phyloP scores from a whole-genome alignment of 352 stramenopile genomes.

The Pythium utonaiense region DNA sequence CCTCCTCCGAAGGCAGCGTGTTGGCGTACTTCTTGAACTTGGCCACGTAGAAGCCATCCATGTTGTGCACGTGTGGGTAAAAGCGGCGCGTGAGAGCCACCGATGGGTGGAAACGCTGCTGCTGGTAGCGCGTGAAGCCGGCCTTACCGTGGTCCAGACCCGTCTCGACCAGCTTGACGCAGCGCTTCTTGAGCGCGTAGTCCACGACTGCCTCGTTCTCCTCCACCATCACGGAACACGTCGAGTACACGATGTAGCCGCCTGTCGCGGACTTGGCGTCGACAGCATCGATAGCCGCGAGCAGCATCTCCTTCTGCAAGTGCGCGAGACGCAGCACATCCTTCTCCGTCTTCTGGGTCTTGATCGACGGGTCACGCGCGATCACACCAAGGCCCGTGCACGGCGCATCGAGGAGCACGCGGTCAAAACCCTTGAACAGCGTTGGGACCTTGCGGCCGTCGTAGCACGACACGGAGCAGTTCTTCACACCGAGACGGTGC shows the following conservation, averaged over 20 bases:
- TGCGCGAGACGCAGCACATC: constrained; percentile 90
- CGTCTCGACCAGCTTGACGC: constrained; percentile 97
- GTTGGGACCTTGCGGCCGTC: constrained; percentile 93
- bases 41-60: constrained; percentile 99
- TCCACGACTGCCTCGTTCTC: constrained; percentile 98
- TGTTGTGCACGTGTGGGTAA: constrained; percentile 99
- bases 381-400: constrained; percentile 99
- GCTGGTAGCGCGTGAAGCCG: constrained; percentile 92
- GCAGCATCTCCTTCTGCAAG: constrained; percentile 98
- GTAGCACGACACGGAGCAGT: constrained; percentile 97
- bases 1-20: constrained; percentile 69
- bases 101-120: constrained; percentile 98
- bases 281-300: constrained; percentile 98
- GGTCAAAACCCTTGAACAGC: constrained; percentile 96
- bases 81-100: constrained; percentile 95
- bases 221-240: constrained; percentile 93
- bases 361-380: constrained; percentile 97
- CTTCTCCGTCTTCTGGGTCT: constrained; percentile 96
- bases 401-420: constrained; percentile 98
- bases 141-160: constrained; percentile 96
- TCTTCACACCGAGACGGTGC: constrained; percentile 97
- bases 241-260: constrained; percentile 99
- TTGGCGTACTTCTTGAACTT: constrained; percentile 99
- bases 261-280: constrained; percentile 96
- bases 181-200: constrained; percentile 97